Evolutionary conservation across 768 basidiomycete genomes (phyloP).

Genomic region (Rhodotorula taiwanensis): DNA sequence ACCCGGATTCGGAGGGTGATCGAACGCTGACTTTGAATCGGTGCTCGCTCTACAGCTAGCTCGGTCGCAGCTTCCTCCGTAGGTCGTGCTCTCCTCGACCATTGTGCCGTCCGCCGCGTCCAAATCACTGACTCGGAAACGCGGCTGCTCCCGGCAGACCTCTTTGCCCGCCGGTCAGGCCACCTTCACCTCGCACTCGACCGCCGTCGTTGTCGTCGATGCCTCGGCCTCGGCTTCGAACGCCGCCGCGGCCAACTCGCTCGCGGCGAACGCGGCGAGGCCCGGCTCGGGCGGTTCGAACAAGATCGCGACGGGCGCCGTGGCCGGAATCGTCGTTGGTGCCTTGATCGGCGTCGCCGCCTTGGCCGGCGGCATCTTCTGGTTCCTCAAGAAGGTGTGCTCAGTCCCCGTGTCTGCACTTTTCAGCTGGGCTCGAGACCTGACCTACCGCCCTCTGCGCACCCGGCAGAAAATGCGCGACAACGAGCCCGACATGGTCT

Average conservation of each 20-base stretch:
- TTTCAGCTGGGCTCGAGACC: not conserved
- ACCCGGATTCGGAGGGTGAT: no score
- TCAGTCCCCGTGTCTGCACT: not conserved
- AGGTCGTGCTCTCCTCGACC: no score
- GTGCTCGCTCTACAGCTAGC: no score
- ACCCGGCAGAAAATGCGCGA: not conserved
- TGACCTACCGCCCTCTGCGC: no score
- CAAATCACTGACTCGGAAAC: not conserved
- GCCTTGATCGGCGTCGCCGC: constrained; percentile 24
- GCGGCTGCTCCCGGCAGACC: not conserved
- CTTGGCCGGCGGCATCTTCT: constrained; percentile 15
- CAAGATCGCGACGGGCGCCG: constrained; percentile 55
- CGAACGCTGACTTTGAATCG: no score
- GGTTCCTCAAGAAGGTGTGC: constrained; percentile 27
- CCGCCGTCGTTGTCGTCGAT: constrained; percentile 18
- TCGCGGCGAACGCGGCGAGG: constrained; percentile 47
- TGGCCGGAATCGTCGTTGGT: constrained; percentile 31
- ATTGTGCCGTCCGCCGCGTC: no score
- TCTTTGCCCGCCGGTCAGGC: not conserved
- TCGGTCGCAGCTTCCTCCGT: no score
- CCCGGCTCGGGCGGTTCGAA: constrained; percentile 43
- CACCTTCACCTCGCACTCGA: constrained; percentile 3
- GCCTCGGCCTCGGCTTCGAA: constrained; percentile 1
- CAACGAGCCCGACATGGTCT: constrained; percentile 25
- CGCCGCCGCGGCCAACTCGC: constrained; percentile 51